Percentiles rank a stretch among this genome's conserved stretches.
Evolutionary conservation across 1,284 basidiomycete genomes (phyloP).

Genomic region (Phellinidium pouzarii): DNA sequence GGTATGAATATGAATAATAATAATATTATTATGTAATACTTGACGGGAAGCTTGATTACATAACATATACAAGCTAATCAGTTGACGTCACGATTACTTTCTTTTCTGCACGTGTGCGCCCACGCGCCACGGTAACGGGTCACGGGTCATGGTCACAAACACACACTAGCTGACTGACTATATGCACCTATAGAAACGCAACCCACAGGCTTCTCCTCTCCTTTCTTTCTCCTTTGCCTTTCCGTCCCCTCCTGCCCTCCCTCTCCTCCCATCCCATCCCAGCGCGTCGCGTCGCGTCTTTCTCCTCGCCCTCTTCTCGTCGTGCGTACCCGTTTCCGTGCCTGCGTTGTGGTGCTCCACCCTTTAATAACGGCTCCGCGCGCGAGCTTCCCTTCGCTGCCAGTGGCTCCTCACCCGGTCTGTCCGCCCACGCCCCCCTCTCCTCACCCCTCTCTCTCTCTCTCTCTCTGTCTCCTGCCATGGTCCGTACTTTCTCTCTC

Average conservation of each 20-base stretch:
- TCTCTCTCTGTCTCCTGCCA: neutral
- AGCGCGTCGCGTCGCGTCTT: neutral
- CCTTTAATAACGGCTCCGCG: constrained; percentile 9
- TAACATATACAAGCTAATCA: neutral
- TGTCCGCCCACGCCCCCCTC: constrained; percentile 1
- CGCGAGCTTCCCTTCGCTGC: constrained; percentile 1
- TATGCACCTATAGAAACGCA: neutral
- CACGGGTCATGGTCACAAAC: neutral
- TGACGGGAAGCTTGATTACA: neutral
- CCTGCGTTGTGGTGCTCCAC: neutral
- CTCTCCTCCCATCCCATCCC: neutral
- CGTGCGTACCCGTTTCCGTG: neutral
- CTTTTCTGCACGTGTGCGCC: too few relatives aligned
- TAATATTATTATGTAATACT: too few relatives aligned
- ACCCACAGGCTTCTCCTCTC: neutral
- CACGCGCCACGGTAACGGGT: too few relatives aligned
- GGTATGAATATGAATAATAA: neutral
- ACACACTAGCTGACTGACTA: neutral
- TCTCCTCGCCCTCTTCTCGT: neutral
- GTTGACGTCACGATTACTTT: too few relatives aligned
- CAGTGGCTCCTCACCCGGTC: neutral
- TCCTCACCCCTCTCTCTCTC: neutral
- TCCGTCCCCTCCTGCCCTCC: neutral
- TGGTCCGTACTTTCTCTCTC: constrained; percentile 1
- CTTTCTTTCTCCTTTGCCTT: neutral